These are phyloP conservation scores for Coemansia sp. DNA, from an alignment of 192 early-diverging fungal species.

Conservation along the genomic window DNA sequence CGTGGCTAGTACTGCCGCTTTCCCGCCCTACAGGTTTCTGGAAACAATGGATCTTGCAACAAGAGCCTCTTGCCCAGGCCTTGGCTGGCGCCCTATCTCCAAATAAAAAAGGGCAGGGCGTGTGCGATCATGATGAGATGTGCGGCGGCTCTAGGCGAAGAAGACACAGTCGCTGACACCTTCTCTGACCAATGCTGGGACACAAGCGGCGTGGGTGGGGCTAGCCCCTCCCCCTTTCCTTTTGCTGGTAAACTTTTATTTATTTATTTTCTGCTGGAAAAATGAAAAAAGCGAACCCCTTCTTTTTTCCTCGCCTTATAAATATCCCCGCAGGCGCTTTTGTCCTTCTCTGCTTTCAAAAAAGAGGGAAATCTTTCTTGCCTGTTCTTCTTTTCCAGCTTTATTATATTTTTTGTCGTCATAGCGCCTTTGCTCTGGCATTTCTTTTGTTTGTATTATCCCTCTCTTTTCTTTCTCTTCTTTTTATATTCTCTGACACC, in stretches of 20 bases:
- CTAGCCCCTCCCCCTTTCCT: not conserved
- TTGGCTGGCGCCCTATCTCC: not conserved
- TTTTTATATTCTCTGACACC: conserved; percentile 3
- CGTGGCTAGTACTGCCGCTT: too few relatives aligned
- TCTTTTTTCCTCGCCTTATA: not conserved
- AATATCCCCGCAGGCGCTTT: not conserved
- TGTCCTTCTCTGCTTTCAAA: not conserved
- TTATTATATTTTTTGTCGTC: conserved; percentile 6
- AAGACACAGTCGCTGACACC: not conserved
- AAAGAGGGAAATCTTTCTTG: not conserved
- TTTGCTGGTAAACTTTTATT: not conserved
- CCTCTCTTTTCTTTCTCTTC: not conserved
- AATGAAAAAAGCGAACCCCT: not conserved
- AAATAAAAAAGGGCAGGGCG: not conserved
- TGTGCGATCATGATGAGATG: conserved; percentile 8
- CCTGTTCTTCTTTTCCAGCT: not conserved
- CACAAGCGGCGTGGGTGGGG: conserved; percentile 1
- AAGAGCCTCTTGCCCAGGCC: not conserved
- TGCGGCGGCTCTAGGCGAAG: not conserved
- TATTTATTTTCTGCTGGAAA: not conserved
- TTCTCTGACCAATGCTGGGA: not conserved
- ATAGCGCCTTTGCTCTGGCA: conserved; percentile 7
- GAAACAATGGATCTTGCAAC: not conserved
- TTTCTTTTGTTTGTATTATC: conserved; percentile 2
- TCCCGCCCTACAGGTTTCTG: not conserved